phyloP scores from a whole-genome alignment of 352 stramenopile genomes.

The Hyaloperonospora brassicae region DNA sequence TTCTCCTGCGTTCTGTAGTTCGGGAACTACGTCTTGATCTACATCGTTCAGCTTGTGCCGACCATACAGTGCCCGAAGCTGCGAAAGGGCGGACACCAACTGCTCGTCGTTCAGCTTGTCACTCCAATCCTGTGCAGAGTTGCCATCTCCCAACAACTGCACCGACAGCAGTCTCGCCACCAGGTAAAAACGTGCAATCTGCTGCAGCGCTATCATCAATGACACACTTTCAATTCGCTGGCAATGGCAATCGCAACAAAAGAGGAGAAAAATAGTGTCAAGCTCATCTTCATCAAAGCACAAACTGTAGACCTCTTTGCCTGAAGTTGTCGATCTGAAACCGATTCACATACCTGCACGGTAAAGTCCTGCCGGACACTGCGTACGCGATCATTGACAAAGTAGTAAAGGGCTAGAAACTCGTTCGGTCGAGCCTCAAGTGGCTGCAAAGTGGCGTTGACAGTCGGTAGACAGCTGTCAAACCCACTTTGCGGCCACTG shows the following conservation, averaged over 20 bases:
- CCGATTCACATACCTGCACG: conserved; percentile 34
- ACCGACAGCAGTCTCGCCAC: conserved; percentile 33
- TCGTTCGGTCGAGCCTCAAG: conserved; percentile 6
- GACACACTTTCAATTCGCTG: conserved; percentile 32
- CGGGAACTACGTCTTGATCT: conserved; percentile 4
- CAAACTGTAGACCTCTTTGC: too few relatives aligned
- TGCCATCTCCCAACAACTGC: conserved; percentile 23
- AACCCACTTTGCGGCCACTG: conserved; percentile 30
- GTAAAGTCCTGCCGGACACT: conserved; percentile 68
- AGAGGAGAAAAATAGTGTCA: conserved; percentile 2
- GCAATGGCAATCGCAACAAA: neutral
- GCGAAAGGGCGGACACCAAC: conserved; percentile 46
- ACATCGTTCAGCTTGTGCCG: conserved; percentile 8
- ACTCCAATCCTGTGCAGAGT: conserved; percentile 39
- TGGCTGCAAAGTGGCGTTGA: neutral
- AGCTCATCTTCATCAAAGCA: neutral
- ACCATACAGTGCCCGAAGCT: conserved; percentile 40
- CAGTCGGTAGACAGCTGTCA: conserved; percentile 7
- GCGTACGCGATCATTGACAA: conserved; percentile 58
- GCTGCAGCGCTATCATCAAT: conserved; percentile 37
- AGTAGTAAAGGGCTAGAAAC: conserved; percentile 65
- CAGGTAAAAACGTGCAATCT: conserved; percentile 50
- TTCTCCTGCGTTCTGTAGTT: conserved; percentile 23
- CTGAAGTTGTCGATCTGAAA: neutral
- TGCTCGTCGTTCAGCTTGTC: conserved; percentile 67